phyloP scores from a whole-genome alignment of 495 filamentous ascomycete genomes.

The Podospora didyma region DNA sequence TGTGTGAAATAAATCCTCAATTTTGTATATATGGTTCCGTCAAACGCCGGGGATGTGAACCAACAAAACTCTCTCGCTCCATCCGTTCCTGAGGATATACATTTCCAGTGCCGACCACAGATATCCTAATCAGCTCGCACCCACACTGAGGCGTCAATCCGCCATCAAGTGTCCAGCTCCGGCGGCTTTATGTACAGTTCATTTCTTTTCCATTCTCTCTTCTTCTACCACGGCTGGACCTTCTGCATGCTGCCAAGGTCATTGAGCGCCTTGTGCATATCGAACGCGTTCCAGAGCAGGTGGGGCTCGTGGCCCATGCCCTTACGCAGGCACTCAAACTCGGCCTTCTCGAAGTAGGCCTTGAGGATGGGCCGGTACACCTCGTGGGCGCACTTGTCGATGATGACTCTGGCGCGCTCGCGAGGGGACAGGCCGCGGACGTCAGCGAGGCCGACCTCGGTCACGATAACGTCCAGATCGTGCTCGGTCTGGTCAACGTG shows the following conservation, averaged over 20 bases:
- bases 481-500: constrained; percentile 94
- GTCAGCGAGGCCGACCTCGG: constrained; percentile 83
- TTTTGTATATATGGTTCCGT: too few species aligned
- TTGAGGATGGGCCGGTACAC: constrained; percentile 77
- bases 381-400: constrained; percentile 83
- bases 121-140: too few species aligned
- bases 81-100: not conserved
- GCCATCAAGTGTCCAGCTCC: too few species aligned
- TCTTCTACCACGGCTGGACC: constrained; percentile 43
- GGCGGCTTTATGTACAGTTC: not conserved
- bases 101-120: not conserved
- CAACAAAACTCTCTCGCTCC: not conserved
- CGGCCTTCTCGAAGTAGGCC: constrained; percentile 83
- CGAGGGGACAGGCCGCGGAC: constrained; percentile 76
- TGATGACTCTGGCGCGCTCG: constrained; percentile 81
- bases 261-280: constrained; percentile 81
- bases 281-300: constrained; percentile 76
- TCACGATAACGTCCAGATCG: constrained; percentile 82
- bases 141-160: too few species aligned
- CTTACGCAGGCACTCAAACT: constrained; percentile 82
- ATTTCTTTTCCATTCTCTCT: not conserved
- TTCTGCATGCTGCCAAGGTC: constrained; percentile 86
- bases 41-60: too few species aligned
- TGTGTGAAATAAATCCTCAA: too few species aligned
- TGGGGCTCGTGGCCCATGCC: constrained; percentile 91